Conservation (phyloP, 225 moss, liverwort and hornwort species). For the Physcomitrellopsis africana region DNA sequence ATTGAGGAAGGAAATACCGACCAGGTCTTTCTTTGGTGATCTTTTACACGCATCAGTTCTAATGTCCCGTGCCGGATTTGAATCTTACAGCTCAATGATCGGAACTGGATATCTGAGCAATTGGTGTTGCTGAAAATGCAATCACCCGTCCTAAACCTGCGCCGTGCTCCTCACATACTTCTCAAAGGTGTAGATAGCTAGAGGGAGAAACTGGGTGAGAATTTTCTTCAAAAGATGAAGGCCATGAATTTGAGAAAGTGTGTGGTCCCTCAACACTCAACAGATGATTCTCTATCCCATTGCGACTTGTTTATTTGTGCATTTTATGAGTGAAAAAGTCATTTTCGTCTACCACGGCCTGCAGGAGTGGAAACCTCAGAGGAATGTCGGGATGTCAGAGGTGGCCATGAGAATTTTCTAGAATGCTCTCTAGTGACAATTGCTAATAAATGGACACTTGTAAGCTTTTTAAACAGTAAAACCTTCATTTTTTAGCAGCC, state of each 20-base stretch:
- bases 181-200: no score
- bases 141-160: background rate
- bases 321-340: conserved; percentile 1
- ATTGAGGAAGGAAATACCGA: conserved; percentile 6
- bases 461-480: background rate
- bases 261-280: background rate
- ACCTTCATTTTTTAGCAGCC: background rate
- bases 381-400: background rate
- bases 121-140: conserved; percentile 1
- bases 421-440: background rate
- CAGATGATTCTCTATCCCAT: background rate
- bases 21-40: background rate
- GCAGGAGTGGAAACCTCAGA: background rate
- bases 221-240: background rate
- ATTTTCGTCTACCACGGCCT: background rate
- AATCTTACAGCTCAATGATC: background rate
- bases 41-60: background rate
- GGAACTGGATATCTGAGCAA: background rate
- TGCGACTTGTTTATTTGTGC: background rate
- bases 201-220: background rate
- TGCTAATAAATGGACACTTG: background rate
- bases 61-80: background rate
- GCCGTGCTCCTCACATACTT: background rate
- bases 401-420: background rate
- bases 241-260: background rate